phyloP scores from a whole-genome alignment of 2,329 filamentous ascomycete species.

The Colletotrichum graminicola region DNA sequence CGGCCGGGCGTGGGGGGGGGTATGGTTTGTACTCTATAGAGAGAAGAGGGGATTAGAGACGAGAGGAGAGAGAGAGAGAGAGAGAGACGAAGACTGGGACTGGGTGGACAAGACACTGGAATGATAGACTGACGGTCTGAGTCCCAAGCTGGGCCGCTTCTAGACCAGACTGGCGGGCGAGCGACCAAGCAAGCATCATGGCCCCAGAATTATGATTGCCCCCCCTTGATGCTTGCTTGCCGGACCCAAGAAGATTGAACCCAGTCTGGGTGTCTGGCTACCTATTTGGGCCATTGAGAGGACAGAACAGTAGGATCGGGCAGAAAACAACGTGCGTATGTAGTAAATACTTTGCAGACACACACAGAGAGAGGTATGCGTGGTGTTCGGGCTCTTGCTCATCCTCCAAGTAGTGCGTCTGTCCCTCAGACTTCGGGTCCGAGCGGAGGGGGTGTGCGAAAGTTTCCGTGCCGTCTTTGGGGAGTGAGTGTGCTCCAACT shows the following conservation, averaged over 20 bases:
- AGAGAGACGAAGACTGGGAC: not conserved
- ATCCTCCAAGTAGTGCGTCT: not conserved
- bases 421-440: conserved; percentile 13
- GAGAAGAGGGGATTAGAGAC: not conserved
- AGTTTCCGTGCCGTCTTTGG: conserved; percentile 22
- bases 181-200: conserved; percentile 29
- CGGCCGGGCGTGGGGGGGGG: conserved; percentile 4
- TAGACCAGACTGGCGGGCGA: conserved; percentile 18
- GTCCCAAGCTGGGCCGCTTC: not conserved
- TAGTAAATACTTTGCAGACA: not conserved
- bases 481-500: conserved; percentile 24
- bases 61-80: not conserved
- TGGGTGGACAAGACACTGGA: not conserved
- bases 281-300: conserved; percentile 1
- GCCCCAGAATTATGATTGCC: conserved; percentile 18
- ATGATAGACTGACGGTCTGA: not conserved
- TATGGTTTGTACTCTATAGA: not conserved
- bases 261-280: not conserved
- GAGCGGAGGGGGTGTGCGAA: conserved; percentile 24
- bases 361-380: not conserved
- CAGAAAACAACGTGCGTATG: conserved; percentile 1
- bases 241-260: conserved; percentile 6
- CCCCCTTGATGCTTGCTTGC: conserved; percentile 23
- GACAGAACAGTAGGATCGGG: conserved; percentile 22
- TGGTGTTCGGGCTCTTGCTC: conserved; percentile 16